Evolutionary conservation across 1,139 yeast genomes (phyloP), one percentile per base, ranked within the genome.

Genomic region (Hansenula lynferdii): DNA sequence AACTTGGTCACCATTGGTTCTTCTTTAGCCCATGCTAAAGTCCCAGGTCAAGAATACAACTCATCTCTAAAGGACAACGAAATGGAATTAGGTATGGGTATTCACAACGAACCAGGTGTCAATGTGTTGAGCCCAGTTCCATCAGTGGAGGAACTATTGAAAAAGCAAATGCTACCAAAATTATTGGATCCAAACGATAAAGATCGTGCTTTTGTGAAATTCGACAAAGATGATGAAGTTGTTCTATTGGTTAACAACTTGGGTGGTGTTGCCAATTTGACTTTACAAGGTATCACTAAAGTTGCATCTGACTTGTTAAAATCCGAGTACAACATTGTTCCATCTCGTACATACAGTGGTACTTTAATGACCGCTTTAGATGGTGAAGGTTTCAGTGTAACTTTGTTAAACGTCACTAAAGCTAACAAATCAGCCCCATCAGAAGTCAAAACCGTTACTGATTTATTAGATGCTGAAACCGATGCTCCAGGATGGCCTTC

Each of bases 31-130:
- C 87, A 94, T 53, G 87, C 95, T 40, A 78, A 85, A 34, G 95
- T 87, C 31, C 97, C 97, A 4, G 96, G 95, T 7, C 74, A 81
- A 44, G 61, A 67, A 36, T 72, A 70, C 41, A 81, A 75, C 48
- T 69, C 74, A 12, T 74, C 74, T 36, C 72, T 81, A 45, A 63
- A 65, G 32, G 72, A 67, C 15, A 64, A 75, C 40, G 89, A 86
- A 58, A 82, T 84, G 51, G 97, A 90, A 61, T 70, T 90, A 46
- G 97, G 97, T 21, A 82, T 90, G 79, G 97, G 97, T 36, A 90
- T 90, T 45, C 97, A 90, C 61, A 90, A 90, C 56, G 97, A 90
- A 58, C 94, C 96, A 0, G 97, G 97, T 41, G 77, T 78, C 39
- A 69, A 76, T 47, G 76, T 82, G 49, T 61, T 84, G 34, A 70